A percentile compares a stretch with the other conserved stretches of the same genome.
Conservation (phyloP, 768 basidiomycete genomes). For the Rhodotorula paludigena region DNA sequence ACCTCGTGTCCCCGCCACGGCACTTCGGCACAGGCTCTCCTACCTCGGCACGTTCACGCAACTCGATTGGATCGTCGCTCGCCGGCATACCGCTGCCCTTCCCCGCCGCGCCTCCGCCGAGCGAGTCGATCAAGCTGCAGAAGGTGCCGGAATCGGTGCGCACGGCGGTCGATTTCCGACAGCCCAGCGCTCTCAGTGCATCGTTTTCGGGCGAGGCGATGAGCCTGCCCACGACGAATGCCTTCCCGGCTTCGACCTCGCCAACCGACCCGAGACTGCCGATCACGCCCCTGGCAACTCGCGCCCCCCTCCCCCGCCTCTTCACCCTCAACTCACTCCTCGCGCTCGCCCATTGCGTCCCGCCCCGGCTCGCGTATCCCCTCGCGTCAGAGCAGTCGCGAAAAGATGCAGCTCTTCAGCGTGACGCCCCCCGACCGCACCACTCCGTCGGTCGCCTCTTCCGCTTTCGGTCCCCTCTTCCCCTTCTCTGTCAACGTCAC, state of each 20-base stretch:
- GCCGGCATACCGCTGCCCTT: constrained; percentile 19
- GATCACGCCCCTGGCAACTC: constrained; percentile 28
- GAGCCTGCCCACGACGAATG: background rate
- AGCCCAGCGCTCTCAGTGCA: constrained; percentile 27
- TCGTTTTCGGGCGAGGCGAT: constrained; percentile 12
- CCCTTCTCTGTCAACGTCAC: constrained; percentile 14
- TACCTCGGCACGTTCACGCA: background rate
- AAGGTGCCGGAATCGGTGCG: constrained; percentile 50
- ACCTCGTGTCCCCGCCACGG: constrained; percentile 25
- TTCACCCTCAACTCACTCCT: constrained; percentile 8
- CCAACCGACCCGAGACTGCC: constrained; percentile 15
- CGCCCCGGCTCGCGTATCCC: constrained; percentile 2
- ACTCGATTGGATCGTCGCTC: background rate
- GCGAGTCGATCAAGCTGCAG: constrained; percentile 48
- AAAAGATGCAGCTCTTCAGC: background rate
- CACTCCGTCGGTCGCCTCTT: constrained; percentile 3
- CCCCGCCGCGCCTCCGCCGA: constrained; percentile 31
- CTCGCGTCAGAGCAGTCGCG: constrained; percentile 24
- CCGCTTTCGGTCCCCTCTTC: constrained; percentile 37
- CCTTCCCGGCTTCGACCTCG: constrained; percentile 3
- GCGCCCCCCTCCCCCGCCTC: constrained; percentile 23
- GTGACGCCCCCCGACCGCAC: background rate
- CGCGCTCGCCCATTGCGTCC: background rate
- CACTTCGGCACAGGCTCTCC: constrained; percentile 25
- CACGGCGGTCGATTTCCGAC: constrained; percentile 50